phyloP scores from a whole-genome alignment of 2,329 filamentous ascomycete genomes.

The Penicillium oxalicum region DNA sequence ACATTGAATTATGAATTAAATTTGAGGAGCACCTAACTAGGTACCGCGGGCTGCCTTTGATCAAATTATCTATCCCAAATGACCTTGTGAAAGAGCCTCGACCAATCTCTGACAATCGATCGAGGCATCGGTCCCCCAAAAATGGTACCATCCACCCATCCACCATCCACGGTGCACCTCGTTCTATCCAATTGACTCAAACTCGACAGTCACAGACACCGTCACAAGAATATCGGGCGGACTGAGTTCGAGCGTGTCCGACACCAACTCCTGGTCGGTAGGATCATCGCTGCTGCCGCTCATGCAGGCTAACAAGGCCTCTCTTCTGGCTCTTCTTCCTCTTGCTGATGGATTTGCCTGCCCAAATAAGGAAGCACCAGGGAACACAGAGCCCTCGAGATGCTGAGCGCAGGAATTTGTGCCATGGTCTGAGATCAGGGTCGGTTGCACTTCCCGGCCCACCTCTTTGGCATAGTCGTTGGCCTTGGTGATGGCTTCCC shows the following conservation, averaged over 20 bases:
- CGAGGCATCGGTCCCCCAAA: too few species aligned
- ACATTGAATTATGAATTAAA: too few species aligned
- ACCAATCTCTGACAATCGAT: too few species aligned
- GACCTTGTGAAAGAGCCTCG: too few species aligned
- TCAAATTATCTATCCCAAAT: too few species aligned
- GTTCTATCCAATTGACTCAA: background rate
- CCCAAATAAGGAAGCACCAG: background rate
- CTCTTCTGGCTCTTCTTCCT: too few species aligned
- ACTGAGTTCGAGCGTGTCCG: background rate
- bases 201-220: background rate
- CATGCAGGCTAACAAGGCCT: background rate
- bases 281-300: background rate
- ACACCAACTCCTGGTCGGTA: background rate
- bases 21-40: too few species aligned
- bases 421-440: constrained; percentile 12
- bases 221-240: background rate
- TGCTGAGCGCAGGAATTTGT: background rate
- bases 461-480: constrained; percentile 19
- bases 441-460: constrained; percentile 11
- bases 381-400: background rate
- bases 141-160: too few species aligned
- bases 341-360: too few species aligned
- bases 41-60: too few species aligned
- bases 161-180: too few species aligned
- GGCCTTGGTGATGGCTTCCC: constrained; percentile 22